Percentiles rank a stretch among this genome's conserved stretches.
Conservation (phyloP, 129 eudicot species). For the Chrysanthemum makinoi region DNA sequence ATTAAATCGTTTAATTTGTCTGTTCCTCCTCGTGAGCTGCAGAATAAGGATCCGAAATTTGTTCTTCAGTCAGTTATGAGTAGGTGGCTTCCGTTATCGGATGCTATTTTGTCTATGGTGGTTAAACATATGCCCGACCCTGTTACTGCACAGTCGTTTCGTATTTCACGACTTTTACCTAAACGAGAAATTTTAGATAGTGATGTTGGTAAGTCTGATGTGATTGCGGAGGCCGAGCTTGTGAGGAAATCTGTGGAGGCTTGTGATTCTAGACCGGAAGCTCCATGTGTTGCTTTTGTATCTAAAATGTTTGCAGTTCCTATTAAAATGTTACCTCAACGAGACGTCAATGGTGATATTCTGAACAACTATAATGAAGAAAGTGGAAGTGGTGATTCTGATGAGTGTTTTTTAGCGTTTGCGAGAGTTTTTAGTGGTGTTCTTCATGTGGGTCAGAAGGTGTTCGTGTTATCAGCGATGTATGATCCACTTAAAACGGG, state of each 20-base stretch:
- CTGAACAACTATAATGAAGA: constrained; percentile 42
- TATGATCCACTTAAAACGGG: constrained; percentile 72
- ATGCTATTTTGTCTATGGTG: constrained; percentile 84
- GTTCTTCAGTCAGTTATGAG: constrained; percentile 90
- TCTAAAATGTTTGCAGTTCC: constrained; percentile 98
- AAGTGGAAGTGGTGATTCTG: constrained; percentile 58
- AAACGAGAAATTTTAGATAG: constrained; percentile 59
- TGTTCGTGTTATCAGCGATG: constrained; percentile 79
- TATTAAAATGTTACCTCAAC: constrained; percentile 69
- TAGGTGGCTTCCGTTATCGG: constrained; percentile 89
- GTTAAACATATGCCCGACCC: constrained; percentile 83
- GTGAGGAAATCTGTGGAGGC: constrained; percentile 78
- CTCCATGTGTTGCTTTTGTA: constrained; percentile 88
- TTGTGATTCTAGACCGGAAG: constrained; percentile 65
- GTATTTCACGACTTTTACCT: constrained; percentile 81
- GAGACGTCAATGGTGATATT: constrained; percentile 57
- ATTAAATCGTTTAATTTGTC: constrained; percentile 61
- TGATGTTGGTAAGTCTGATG: constrained; percentile 37
- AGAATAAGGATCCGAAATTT: constrained; percentile 71
- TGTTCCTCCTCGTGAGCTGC: constrained; percentile 79
- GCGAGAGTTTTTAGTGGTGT: constrained; percentile 91
- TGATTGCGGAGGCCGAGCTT: constrained; percentile 71
- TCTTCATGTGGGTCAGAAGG: constrained; percentile 61
- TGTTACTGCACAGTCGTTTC: constrained; percentile 61
- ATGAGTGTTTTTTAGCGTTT: constrained; percentile 93